Percentiles rank a stretch among this genome's conserved stretches.
Evolutionary conservation across 2,329 filamentous ascomycete genomes (phyloP).

Genomic region (Exophiala mesophila): DNA sequence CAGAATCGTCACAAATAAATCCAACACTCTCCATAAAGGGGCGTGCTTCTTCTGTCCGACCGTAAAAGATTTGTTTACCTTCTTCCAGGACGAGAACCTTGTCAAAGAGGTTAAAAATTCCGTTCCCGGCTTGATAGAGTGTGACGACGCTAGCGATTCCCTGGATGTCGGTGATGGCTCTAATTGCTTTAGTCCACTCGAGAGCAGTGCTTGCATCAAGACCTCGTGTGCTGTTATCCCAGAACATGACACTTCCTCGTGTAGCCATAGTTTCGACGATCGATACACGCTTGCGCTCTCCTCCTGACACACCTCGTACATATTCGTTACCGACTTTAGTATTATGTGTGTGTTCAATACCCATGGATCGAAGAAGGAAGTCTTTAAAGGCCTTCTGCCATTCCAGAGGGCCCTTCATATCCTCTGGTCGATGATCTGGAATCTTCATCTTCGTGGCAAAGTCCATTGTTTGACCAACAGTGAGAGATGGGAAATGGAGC

Average conservation of each 20-base stretch:
- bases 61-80: slow-evolving; percentile 63
- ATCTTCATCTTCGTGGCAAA: slow-evolving; percentile 56
- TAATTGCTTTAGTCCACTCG: slow-evolving; percentile 56
- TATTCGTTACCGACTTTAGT: slow-evolving; percentile 66
- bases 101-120: slow-evolving; percentile 65
- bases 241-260: slow-evolving; percentile 56
- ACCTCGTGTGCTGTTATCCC: slow-evolving; percentile 64
- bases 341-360: slow-evolving; percentile 55
- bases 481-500: slow-evolving; percentile 48
- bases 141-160: slow-evolving; percentile 59
- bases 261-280: slow-evolving; percentile 61
- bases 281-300: slow-evolving; percentile 64
- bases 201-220: slow-evolving; percentile 62
- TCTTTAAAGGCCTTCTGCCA: slow-evolving; percentile 45
- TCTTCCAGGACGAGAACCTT: slow-evolving; percentile 65
- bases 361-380: slow-evolving; percentile 55
- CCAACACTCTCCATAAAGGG: slow-evolving; percentile 63
- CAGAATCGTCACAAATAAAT: slow-evolving; percentile 57
- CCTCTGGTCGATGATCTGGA: slow-evolving; percentile 39
- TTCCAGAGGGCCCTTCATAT: slow-evolving; percentile 41
- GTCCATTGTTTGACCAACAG: slow-evolving; percentile 49
- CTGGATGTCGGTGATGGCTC: slow-evolving; percentile 59
- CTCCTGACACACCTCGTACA: slow-evolving; percentile 62
- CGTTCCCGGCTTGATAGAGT: slow-evolving; percentile 65
- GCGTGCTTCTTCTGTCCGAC: slow-evolving; percentile 52